Evolutionary conservation across 768 basidiomycete species (phyloP), one percentile per base, ranked within the genome.

Genomic region (Mycena sanguinolenta): DNA sequence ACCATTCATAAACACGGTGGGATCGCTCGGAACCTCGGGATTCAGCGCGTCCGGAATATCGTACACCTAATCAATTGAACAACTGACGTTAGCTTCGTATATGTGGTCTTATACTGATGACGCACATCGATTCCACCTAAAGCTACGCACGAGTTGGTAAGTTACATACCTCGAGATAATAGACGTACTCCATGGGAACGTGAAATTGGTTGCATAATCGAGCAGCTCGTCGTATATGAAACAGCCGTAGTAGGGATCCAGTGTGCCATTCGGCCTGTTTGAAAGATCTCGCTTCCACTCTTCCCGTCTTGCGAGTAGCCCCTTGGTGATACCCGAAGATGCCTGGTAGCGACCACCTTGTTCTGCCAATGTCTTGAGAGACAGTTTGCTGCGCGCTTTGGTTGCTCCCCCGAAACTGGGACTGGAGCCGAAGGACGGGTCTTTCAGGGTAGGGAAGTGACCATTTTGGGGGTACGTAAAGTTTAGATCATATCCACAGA

Each of bases 191-290:
- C 85, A 88, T 0, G 92, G 92, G 77, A 85, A 89, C 0, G 92
- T 91, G 75, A 84, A 93, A 75, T 94, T 94, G 61, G 86, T 50
- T 12, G 92, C 91, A 72, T 92, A 93, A 77, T 93, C 92, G 25
- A 91, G 70, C 79, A 90, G 84, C 82, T 90, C 88, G 68, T 88
- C 85, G 59, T 87, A 85, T 16, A 92, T 75, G 67, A 88, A 82
- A 78, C 93, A 94, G 6, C 89, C 89, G 53, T 91, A 91, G 86
- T 84, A 72, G 2, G 87, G 77, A 70, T 90, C 85, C 50, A 91
- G 84, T 1, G 87, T 88, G 16, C 85, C 90, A 70, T 88, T 89
- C 2, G 87, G 77, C 36, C 87, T 80, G 25, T 78, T 81, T 14
- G 79, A 79, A 4, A 90, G 79, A 75, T 84, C 83, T 46, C 88